A percentile compares a stretch with the other conserved stretches of the same genome.
Evolutionary conservation across 257 asterid species (phyloP).

Genomic region (Cynanchum wilfordii): DNA sequence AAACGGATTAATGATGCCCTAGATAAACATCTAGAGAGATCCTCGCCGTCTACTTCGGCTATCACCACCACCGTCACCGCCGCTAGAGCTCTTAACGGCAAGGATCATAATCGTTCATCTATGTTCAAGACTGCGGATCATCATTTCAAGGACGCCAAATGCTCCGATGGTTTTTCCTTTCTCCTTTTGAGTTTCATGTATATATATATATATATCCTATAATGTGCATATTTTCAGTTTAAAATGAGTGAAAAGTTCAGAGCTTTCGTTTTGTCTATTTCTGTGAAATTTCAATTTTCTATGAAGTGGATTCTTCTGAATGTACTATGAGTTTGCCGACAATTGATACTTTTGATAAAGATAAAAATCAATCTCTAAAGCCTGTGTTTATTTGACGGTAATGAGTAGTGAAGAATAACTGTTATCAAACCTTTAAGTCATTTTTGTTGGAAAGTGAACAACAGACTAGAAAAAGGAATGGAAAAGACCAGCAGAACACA

Average conservation of each 20-base stretch:
- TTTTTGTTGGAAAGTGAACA: background rate
- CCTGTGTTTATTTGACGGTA: background rate
- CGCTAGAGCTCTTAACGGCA: slow-evolving; percentile 24
- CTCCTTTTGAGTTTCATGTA: background rate
- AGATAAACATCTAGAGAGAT: slow-evolving; percentile 42
- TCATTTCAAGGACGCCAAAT: slow-evolving; percentile 25
- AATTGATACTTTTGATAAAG: background rate
- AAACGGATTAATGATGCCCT: slow-evolving; percentile 48
- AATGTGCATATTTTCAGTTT: background rate
- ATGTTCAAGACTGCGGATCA: slow-evolving; percentile 27
- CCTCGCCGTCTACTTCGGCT: slow-evolving; percentile 35
- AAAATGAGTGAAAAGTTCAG: background rate
- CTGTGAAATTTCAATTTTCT: background rate
- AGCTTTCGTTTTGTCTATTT: background rate
- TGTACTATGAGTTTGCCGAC: background rate
- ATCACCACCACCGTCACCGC: slow-evolving; percentile 25
- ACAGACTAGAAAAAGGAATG: background rate
- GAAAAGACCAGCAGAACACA: background rate
- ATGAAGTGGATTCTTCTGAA: background rate
- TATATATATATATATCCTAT: background rate
- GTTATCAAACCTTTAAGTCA: background rate
- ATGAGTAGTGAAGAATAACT: background rate
- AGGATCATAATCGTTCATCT: slow-evolving; percentile 24
- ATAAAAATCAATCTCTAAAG: background rate
- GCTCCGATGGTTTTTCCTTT: slow-evolving; percentile 26